Evolutionary conservation across 1,284 basidiomycete genomes (phyloP).

Genomic region (Cutaneotrichosporon sp.): DNA sequence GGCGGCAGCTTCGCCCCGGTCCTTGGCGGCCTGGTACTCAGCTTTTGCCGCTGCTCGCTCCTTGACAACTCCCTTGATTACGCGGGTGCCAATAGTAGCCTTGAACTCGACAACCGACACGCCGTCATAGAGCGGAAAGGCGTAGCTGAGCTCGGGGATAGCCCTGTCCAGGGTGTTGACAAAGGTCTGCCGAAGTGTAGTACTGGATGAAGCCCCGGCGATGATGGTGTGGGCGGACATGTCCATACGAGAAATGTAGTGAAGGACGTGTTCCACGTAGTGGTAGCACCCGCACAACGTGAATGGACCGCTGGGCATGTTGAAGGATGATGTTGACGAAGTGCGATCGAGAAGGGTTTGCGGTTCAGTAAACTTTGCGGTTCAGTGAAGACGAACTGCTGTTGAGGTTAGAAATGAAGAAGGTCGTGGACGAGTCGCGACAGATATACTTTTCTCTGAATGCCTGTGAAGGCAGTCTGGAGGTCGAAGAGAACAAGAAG

Average conservation of each 20-base stretch:
- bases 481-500: background rate
- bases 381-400: too few relatives aligned
- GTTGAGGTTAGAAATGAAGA: too few relatives aligned
- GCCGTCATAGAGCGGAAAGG: conserved; percentile 59
- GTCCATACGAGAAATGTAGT: conserved; percentile 5
- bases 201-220: conserved; percentile 51
- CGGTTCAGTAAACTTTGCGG: too few relatives aligned
- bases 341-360: too few relatives aligned
- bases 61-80: conserved; percentile 53
- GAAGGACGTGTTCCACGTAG: background rate
- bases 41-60: conserved; percentile 52
- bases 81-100: conserved; percentile 49
- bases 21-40: conserved; percentile 50
- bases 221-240: conserved; percentile 7
- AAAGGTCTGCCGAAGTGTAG: conserved; percentile 54
- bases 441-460: too few relatives aligned
- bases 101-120: conserved; percentile 55
- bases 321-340: too few relatives aligned
- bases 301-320: background rate
- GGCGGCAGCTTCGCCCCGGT: conserved; percentile 50
- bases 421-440: too few relatives aligned
- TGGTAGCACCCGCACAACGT: conserved; percentile 2
- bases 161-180: conserved; percentile 45
- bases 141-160: conserved; percentile 54
- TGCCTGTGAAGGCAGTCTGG: background rate